A percentile compares a stretch with the other conserved stretches of the same genome.
Conservation (phyloP, 2,329 filamentous ascomycete genomes). For the Malbranchea zuffiana region DNA sequence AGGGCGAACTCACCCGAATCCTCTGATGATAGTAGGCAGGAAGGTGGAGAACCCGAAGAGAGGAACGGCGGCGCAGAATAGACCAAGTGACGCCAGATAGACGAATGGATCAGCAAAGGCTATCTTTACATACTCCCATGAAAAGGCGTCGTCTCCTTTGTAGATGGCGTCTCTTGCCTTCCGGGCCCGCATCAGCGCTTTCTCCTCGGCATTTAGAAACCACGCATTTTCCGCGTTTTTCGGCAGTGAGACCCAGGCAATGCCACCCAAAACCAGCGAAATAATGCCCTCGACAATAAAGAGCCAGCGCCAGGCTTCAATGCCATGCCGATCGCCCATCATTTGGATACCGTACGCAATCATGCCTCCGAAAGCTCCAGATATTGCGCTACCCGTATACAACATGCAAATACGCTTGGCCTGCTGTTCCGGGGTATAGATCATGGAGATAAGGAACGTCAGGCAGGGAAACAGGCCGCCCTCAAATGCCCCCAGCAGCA, state of each 20-base stretch:
- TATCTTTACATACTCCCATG: constrained; percentile 13
- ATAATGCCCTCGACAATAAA: constrained; percentile 39
- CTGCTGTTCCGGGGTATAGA: constrained; percentile 46
- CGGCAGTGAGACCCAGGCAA: constrained; percentile 40
- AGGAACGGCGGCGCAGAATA: constrained; percentile 33
- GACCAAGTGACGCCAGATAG: constrained; percentile 15
- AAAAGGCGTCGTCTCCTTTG: constrained; percentile 21
- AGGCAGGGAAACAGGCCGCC: constrained; percentile 42
- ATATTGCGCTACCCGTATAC: constrained; percentile 45
- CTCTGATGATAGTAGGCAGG: constrained; percentile 43
- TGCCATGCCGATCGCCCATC: constrained; percentile 25
- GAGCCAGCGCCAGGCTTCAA: constrained; percentile 38
- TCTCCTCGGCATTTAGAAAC: constrained; percentile 41
- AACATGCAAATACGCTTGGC: constrained; percentile 48
- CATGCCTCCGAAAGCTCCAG: constrained; percentile 44
- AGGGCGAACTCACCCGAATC: constrained; percentile 13
- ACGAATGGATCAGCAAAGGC: constrained; percentile 11
- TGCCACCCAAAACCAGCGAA: constrained; percentile 22
- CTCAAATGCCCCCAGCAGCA: constrained; percentile 41
- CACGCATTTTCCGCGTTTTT: constrained; percentile 39
- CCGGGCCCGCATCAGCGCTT: constrained; percentile 41
- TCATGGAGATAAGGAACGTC: constrained; percentile 42
- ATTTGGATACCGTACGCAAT: constrained; percentile 43
- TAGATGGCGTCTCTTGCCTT: constrained; percentile 24
- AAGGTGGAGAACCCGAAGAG: constrained; percentile 50